Evolutionary conservation across 768 basidiomycete genomes (phyloP), one percentile per base, ranked within the genome.

Genomic region (Podaxis sp.): DNA sequence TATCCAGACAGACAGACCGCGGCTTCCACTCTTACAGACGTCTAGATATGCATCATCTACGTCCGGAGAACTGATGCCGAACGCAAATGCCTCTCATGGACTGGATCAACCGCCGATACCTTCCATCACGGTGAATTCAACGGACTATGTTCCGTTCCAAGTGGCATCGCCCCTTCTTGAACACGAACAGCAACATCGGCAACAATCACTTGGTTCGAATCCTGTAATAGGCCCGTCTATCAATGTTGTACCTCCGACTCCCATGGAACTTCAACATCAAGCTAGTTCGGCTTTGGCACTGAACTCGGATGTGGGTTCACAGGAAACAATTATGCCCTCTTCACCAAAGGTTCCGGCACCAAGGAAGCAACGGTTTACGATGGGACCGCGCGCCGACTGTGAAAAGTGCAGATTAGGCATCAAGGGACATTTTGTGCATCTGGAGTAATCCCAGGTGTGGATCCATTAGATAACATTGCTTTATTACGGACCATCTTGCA

Each of bases 381-480:
- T 90, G 88, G 88, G 88, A 30, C 89, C 88, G 3, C 82, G 88
- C 11, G 76, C 82, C 2, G 89, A 87, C 68, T 90, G 88, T 68
- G 74, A 85, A 54, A 89, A 88, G 64, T 90, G 89, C 72, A 77
- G 81, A 49, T 72, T 82, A 68, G 81, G 85, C 4, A 82, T 89
- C 1, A 87, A 86, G 69, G 90, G 90, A 2, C 90, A 92, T 69
- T 90, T 82, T 75, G 83, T 86, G 73, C 90, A 92, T 74, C 79
- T 87, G 64, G 82, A 84, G 67, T 87, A 67, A 64, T 22, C 55
- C 19, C n/a, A 38, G 40, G 24, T 28, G 38, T 17, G 12, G 53
- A 24, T 19, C 36, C 57, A 8, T 36, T 26, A 22, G 22, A 26
- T 44, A 17, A 38, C 39, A 51, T 38, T 22, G 39, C 17, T 46